phyloP scores from a whole-genome alignment of 2,329 filamentous ascomycete genomes.

The Arthrobotrys pseudoclavata region DNA sequence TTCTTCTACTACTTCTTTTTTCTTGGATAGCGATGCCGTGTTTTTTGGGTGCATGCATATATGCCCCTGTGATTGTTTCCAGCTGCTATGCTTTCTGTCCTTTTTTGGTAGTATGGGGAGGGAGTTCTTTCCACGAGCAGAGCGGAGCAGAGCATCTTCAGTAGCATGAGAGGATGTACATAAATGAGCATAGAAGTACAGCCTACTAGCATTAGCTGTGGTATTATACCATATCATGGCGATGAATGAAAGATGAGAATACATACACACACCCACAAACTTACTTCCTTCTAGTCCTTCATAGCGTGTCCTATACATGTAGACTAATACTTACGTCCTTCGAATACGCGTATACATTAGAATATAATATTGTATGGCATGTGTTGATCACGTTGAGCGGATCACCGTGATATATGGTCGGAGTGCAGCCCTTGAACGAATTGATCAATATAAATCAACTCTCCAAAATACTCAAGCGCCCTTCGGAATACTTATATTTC shows the following conservation, averaged over 20 bases:
- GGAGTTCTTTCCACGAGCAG: constrained; percentile 41
- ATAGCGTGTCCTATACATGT: too few relatives aligned
- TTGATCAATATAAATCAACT: too few relatives aligned
- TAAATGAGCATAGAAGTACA: constrained; percentile 41
- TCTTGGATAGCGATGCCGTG: constrained; percentile 33
- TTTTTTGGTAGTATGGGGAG: constrained; percentile 44
- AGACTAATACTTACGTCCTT: too few relatives aligned
- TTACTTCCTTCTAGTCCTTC: too few relatives aligned
- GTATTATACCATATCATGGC: neutral
- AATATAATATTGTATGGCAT: too few relatives aligned
- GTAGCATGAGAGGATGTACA: constrained; percentile 42
- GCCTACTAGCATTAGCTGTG: constrained; percentile 5
- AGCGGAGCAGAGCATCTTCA: too few relatives aligned
- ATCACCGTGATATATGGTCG: too few relatives aligned
- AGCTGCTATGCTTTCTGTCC: constrained; percentile 8
- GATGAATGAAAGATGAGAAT: constrained; percentile 22
- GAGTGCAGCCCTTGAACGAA: too few relatives aligned
- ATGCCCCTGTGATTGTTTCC: constrained; percentile 7
- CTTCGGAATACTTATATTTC: too few relatives aligned
- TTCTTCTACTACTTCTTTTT: neutral
- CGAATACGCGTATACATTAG: too few relatives aligned
- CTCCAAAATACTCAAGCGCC: too few relatives aligned
- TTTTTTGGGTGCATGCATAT: neutral
- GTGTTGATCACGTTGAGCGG: too few relatives aligned
- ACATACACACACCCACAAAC: neutral